These are phyloP conservation scores for Friedmanniomyces endolithicus DNA, from an alignment of 495 filamentous ascomycete species.

Conservation along the genomic window DNA sequence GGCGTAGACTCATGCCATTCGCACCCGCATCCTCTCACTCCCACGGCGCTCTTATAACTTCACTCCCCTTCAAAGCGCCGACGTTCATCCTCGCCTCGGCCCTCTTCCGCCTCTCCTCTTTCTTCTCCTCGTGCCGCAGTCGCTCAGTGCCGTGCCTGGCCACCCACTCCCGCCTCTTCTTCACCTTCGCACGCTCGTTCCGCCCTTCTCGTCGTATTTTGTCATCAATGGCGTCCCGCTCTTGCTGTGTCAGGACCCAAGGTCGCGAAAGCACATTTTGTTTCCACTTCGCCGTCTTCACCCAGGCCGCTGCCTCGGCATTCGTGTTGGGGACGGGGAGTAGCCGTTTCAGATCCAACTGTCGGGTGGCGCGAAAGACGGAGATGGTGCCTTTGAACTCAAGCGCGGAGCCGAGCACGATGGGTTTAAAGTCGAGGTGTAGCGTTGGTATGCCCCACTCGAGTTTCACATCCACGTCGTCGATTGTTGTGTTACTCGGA, in stretches of 20 bases:
- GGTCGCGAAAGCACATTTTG: conserved; percentile 51
- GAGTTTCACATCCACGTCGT: conserved; percentile 25
- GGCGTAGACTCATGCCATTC: no score
- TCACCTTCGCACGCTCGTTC: neutral
- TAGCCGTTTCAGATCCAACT: conserved; percentile 60
- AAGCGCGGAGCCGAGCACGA: conserved; percentile 52
- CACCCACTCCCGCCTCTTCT: neutral
- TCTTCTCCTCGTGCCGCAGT: conserved; percentile 3
- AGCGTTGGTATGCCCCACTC: conserved; percentile 17
- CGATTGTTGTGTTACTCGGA: conserved; percentile 17
- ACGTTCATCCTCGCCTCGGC: conserved; percentile 3
- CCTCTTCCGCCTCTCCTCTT: conserved; percentile 3
- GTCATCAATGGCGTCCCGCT: conserved; percentile 42
- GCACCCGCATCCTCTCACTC: neutral
- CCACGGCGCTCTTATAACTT: neutral
- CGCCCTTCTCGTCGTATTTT: conserved; percentile 15
- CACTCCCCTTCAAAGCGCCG: conserved; percentile 11
- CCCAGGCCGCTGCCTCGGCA: conserved; percentile 67
- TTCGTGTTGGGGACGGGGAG: conserved; percentile 29
- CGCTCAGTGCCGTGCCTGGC: neutral
- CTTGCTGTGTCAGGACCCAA: conserved; percentile 48
- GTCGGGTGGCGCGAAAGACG: conserved; percentile 47
- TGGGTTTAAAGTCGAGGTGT: conserved; percentile 15
- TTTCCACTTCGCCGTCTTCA: conserved; percentile 50
- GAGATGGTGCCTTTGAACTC: conserved; percentile 66